These are phyloP conservation scores for Dentiscutata heterogama DNA, from an alignment of 371 early-diverging fungal species.

Conservation along the genomic window DNA sequence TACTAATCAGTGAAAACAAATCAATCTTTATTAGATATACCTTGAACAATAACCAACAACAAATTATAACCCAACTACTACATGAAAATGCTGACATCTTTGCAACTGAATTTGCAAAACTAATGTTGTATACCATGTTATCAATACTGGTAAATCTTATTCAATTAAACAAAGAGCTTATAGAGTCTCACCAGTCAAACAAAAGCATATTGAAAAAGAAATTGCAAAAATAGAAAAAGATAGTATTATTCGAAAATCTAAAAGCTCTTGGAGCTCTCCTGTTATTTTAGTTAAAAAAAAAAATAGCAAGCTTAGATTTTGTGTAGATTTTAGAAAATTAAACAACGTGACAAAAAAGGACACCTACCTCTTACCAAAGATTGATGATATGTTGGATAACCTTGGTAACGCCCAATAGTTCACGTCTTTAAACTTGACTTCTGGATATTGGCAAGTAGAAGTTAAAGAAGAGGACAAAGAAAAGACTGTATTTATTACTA, in stretches of 20 bases:
- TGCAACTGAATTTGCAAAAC: too few relatives aligned
- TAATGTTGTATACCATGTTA: too few relatives aligned
- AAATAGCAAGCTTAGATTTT: conserved; percentile 2
- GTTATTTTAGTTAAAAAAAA: neutral
- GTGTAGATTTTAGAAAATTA: neutral
- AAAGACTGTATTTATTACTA: neutral
- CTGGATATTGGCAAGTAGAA: conserved; percentile 42
- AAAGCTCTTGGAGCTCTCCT: neutral
- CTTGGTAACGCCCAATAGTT: neutral
- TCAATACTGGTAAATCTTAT: too few relatives aligned
- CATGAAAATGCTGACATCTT: too few relatives aligned
- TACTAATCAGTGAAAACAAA: too few relatives aligned
- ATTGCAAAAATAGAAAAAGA: too few relatives aligned
- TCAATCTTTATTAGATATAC: too few relatives aligned
- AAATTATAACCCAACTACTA: too few relatives aligned
- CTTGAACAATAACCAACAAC: too few relatives aligned
- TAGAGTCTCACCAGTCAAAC: too few relatives aligned
- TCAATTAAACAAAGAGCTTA: too few relatives aligned
- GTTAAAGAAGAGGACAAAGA: conserved; percentile 35
- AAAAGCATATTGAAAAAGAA: too few relatives aligned
- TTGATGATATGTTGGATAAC: neutral
- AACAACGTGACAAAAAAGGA: neutral
- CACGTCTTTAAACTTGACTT: neutral
- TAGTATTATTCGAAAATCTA: neutral
- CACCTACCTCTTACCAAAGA: neutral